phyloP scores from a whole-genome alignment of 768 basidiomycete genomes.

The Ramaria sp. region DNA sequence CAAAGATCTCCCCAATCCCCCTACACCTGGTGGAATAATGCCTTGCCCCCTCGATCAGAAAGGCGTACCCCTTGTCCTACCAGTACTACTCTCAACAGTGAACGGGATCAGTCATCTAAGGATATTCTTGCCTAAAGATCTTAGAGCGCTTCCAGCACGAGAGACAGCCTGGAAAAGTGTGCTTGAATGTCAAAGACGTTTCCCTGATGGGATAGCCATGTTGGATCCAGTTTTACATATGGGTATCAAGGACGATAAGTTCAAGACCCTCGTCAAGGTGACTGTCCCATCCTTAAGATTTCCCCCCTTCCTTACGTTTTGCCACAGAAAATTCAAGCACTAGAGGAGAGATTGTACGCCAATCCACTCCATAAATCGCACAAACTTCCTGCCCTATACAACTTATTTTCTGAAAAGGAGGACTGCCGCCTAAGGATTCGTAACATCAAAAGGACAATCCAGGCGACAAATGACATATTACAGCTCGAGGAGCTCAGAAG shows the following conservation, averaged over 20 bases:
- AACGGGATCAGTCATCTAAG: constrained; percentile 81
- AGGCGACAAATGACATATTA: constrained; percentile 82
- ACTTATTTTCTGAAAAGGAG: constrained; percentile 68
- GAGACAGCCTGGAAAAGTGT: constrained; percentile 88
- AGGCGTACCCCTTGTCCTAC: constrained; percentile 77
- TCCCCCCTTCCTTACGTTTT: not conserved
- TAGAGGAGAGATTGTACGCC: constrained; percentile 78
- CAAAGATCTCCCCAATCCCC: constrained; percentile 35
- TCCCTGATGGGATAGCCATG: constrained; percentile 76
- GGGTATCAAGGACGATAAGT: constrained; percentile 92
- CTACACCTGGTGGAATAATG: constrained; percentile 58
- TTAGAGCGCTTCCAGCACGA: constrained; percentile 62
- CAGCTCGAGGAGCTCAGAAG: constrained; percentile 96
- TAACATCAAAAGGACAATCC: constrained; percentile 73
- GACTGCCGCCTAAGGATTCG: constrained; percentile 59
- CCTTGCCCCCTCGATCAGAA: constrained; percentile 67
- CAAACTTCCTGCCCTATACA: constrained; percentile 70
- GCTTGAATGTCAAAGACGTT: constrained; percentile 80
- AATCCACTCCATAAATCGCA: constrained; percentile 73
- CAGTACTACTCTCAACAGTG: constrained; percentile 78
- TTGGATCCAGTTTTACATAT: constrained; percentile 92
- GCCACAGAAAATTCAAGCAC: constrained; percentile 74
- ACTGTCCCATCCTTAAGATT: constrained; percentile 4
- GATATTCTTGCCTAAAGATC: constrained; percentile 81
- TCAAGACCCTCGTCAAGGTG: constrained; percentile 77